Evolutionary conservation across 2,329 filamentous ascomycete genomes (phyloP).

Genomic region (Stagonosporopsis cucurbitacearum): DNA sequence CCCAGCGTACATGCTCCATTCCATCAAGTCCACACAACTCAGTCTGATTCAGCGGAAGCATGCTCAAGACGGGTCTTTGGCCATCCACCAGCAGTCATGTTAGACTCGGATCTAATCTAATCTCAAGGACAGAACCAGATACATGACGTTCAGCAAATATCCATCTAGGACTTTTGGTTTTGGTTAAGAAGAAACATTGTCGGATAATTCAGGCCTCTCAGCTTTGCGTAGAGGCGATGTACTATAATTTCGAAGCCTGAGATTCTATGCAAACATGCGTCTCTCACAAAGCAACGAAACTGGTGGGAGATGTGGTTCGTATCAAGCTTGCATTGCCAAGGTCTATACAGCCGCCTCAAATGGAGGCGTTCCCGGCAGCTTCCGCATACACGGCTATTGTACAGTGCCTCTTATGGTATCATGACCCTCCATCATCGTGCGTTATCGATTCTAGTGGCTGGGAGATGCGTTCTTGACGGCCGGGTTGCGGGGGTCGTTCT

Average conservation of each 20-base stretch:
- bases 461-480: constrained; percentile 42
- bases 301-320: constrained; percentile 6
- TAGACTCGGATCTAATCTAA: background rate
- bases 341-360: constrained; percentile 45
- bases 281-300: background rate
- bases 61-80: background rate
- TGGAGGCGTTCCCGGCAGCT: constrained; percentile 20
- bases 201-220: background rate
- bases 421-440: constrained; percentile 21
- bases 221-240: too few relatives aligned
- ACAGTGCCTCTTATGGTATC: constrained; percentile 40
- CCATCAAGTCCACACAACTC: background rate
- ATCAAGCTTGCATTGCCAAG: constrained; percentile 28
- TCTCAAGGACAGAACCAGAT: background rate
- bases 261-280: too few relatives aligned
- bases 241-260: background rate
- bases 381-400: constrained; percentile 43
- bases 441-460: constrained; percentile 38
- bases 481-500: constrained; percentile 95
- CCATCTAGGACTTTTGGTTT: background rate
- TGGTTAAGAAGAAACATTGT: background rate
- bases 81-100: background rate
- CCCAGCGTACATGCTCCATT: background rate
- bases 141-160: background rate
- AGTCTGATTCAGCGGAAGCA: background rate